These are phyloP conservation scores for Russula foetens DNA, from an alignment of 768 basidiomycete genomes.

Conservation along the genomic window DNA sequence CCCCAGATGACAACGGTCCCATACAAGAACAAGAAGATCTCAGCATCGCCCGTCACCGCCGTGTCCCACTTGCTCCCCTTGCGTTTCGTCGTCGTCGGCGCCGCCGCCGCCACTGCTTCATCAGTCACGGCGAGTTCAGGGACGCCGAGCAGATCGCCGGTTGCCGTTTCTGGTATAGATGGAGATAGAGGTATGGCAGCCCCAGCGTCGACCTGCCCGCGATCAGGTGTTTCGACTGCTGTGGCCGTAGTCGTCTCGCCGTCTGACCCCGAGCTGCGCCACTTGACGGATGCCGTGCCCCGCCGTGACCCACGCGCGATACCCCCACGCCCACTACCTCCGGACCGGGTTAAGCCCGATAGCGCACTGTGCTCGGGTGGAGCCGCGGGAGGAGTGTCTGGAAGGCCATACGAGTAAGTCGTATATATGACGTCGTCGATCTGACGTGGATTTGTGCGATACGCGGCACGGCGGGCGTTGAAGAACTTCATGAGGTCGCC, in stretches of 20 bases:
- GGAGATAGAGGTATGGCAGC: background rate
- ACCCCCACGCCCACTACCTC: background rate
- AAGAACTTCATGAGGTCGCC: slow-evolving; percentile 85
- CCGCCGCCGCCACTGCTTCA: slow-evolving; percentile 16
- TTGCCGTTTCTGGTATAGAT: slow-evolving; percentile 21
- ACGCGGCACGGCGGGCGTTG: slow-evolving; percentile 70
- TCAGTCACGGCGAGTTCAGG: slow-evolving; percentile 42
- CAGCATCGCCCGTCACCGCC: slow-evolving; percentile 54
- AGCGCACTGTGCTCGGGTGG: slow-evolving; percentile 8
- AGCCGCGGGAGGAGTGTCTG: slow-evolving; percentile 13
- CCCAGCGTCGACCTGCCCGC: background rate
- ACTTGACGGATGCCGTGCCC: slow-evolving; percentile 19
- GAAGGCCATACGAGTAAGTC: slow-evolving; percentile 73
- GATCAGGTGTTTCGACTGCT: slow-evolving; percentile 16
- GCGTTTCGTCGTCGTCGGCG: slow-evolving; percentile 39
- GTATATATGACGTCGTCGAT: slow-evolving; percentile 95
- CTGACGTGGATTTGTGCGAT: slow-evolving; percentile 77
- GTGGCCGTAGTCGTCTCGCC: slow-evolving; percentile 19
- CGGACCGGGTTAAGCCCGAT: slow-evolving; percentile 12
- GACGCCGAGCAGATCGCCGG: slow-evolving; percentile 72
- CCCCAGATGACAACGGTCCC: slow-evolving; percentile 97
- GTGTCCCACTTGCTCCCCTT: slow-evolving; percentile 57
- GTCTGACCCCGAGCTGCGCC: slow-evolving; percentile 22
- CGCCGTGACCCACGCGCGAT: background rate
- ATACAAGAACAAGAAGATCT: slow-evolving; percentile 90